A percentile compares a stretch with the other conserved stretches of the same genome.
Conservation (phyloP, 2,329 filamentous ascomycete species). For the Calonectria pseudoturangicola region DNA sequence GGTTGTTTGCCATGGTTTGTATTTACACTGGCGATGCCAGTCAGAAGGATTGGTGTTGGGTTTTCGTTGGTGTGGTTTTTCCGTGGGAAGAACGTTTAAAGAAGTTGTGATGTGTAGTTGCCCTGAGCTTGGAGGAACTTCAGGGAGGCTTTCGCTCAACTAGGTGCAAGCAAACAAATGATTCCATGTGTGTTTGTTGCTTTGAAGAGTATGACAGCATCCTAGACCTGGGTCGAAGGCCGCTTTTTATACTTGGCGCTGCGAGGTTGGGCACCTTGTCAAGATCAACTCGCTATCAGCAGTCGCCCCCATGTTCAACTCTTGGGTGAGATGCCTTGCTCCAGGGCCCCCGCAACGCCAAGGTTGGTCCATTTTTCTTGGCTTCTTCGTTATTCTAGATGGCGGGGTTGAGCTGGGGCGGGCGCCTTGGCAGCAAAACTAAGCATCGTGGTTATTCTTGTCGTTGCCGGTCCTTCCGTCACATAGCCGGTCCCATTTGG, state of each 20-base stretch:
- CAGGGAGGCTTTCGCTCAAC: slow-evolving; percentile 52
- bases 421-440: slow-evolving; percentile 50
- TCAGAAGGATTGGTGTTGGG: not conserved
- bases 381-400: slow-evolving; percentile 50
- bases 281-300: slow-evolving; percentile 41
- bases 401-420: slow-evolving; percentile 51
- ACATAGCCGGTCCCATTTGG: slow-evolving; percentile 45
- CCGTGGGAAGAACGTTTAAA: not conserved
- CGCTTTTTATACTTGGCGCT: slow-evolving; percentile 49
- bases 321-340: slow-evolving; percentile 30
- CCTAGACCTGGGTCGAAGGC: slow-evolving; percentile 31
- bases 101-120: not conserved
- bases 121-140: slow-evolving; percentile 67
- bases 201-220: not conserved
- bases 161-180: slow-evolving; percentile 43
- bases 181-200: slow-evolving; percentile 34
- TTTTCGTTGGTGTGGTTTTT: not conserved
- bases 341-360: slow-evolving; percentile 51
- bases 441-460: slow-evolving; percentile 49
- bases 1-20: slow-evolving; percentile 1
- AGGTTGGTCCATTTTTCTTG: slow-evolving; percentile 52
- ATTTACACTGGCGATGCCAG: not conserved
- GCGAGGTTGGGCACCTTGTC: slow-evolving; percentile 8
- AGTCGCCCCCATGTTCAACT: slow-evolving; percentile 33
- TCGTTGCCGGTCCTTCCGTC: slow-evolving; percentile 44